phyloP scores from a whole-genome alignment of 129 eudicot species.

The Daucus carota region DH1_v3.0 NC_030384.2:45174001-45174500 shows the following conservation, averaged over 20 bases:
- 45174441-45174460: not conserved
- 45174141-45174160: not conserved
- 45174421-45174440: not conserved
- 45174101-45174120: not conserved
- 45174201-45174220: not conserved
- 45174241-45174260: not conserved
- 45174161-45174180: not conserved
- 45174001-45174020: not conserved
- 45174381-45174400: not conserved
- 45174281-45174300: not conserved
- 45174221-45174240: not conserved
- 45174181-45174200: slow-evolving; percentile 2
- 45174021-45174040: not conserved
- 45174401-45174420: not conserved
- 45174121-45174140: not conserved
- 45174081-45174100: not conserved
- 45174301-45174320: not conserved
- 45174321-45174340: not conserved
- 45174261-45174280: not conserved
- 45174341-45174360: not conserved
- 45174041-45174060: not conserved
- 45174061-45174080: not conserved
- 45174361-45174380: not conserved
- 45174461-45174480: slow-evolving; percentile 34
- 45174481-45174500: slow-evolving; percentile 18